A percentile compares a stretch with the other conserved stretches of the same genome.
Conservation (phyloP, 768 basidiomycete species). For the Astraeus odoratus region DNA sequence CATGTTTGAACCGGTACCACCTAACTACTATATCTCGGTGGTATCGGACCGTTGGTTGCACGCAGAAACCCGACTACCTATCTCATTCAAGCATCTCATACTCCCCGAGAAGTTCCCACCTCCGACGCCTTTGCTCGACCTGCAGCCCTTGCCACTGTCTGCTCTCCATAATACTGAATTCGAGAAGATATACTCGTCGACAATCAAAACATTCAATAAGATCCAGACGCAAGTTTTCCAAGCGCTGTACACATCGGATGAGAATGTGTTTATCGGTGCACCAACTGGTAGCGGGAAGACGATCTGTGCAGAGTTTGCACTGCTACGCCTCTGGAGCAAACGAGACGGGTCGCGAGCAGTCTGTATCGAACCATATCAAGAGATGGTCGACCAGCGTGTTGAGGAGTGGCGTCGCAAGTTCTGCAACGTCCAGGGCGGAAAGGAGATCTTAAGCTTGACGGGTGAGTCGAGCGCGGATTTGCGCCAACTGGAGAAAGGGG, state of each 20-base stretch:
- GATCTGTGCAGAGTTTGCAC: constrained; percentile 92
- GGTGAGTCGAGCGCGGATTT: constrained; percentile 93
- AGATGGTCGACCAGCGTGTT: constrained; percentile 92
- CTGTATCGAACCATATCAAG: constrained; percentile 94
- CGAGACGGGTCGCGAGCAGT: constrained; percentile 76
- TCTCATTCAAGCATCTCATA: constrained; percentile 97
- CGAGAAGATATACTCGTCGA: constrained; percentile 76
- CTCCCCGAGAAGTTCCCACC: constrained; percentile 95
- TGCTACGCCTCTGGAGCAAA: constrained; percentile 93
- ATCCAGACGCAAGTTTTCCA: constrained; percentile 99
- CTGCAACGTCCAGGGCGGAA: constrained; percentile 74
- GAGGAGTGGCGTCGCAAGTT: constrained; percentile 89
- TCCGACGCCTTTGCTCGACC: constrained; percentile 87
- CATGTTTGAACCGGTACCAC: constrained; percentile 95
- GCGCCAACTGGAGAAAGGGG: constrained; percentile 81
- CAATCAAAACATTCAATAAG: constrained; percentile 90
- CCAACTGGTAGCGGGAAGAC: constrained; percentile 98
- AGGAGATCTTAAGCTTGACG: constrained; percentile 89
- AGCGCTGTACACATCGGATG: constrained; percentile 91
- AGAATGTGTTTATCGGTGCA: constrained; percentile 94
- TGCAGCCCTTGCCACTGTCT: constrained; percentile 83
- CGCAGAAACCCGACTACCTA: constrained; percentile 87
- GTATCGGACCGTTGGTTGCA: constrained; percentile 96
- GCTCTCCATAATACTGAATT: constrained; percentile 93
- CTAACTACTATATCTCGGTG: constrained; percentile 95